phyloP scores from a whole-genome alignment of 2,329 filamentous ascomycete species.

The Cytospora leucostoma region DNA sequence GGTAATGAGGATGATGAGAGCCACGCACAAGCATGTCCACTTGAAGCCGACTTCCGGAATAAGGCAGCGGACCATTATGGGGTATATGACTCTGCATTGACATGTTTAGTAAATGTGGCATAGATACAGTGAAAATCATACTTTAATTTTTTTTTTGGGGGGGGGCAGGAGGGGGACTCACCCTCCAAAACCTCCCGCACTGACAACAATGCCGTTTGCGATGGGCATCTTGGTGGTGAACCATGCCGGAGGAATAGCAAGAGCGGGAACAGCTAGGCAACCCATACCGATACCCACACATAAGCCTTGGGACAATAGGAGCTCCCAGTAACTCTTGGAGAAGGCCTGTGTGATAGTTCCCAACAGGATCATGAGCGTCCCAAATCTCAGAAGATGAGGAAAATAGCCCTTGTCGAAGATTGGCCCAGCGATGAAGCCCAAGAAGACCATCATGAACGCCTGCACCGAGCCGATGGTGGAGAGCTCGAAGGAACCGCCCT shows the following conservation, averaged over 20 bases:
- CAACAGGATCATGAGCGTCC: constrained; percentile 40
- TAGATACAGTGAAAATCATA: background rate
- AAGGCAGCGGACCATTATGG: constrained; percentile 24
- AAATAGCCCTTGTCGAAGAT: constrained; percentile 47
- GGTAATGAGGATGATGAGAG: constrained; percentile 22
- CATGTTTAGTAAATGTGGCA: background rate
- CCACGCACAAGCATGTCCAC: constrained; percentile 20
- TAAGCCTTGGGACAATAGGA: constrained; percentile 42
- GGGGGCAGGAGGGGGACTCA: background rate
- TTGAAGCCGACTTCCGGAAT: constrained; percentile 23
- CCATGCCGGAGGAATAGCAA: constrained; percentile 43
- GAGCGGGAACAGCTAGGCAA: constrained; percentile 40
- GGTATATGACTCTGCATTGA: constrained; percentile 21
- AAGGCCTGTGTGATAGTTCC: constrained; percentile 49
- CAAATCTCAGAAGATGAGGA: constrained; percentile 39
- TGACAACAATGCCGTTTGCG: constrained; percentile 37
- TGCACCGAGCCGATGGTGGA: constrained; percentile 50
- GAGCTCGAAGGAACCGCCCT: constrained; percentile 41
- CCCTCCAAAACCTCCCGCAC: constrained; percentile 28
- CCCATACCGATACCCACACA: constrained; percentile 42
- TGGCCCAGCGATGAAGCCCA: constrained; percentile 44
- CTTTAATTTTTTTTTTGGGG: too few relatives aligned
- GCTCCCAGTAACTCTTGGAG: constrained; percentile 46
- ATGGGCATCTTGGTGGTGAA: constrained; percentile 39
- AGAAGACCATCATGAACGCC: constrained; percentile 43